These are phyloP conservation scores for Cladosporium sp. DNA, from an alignment of 2,329 filamentous ascomycete genomes.

Conservation along the genomic window DNA sequence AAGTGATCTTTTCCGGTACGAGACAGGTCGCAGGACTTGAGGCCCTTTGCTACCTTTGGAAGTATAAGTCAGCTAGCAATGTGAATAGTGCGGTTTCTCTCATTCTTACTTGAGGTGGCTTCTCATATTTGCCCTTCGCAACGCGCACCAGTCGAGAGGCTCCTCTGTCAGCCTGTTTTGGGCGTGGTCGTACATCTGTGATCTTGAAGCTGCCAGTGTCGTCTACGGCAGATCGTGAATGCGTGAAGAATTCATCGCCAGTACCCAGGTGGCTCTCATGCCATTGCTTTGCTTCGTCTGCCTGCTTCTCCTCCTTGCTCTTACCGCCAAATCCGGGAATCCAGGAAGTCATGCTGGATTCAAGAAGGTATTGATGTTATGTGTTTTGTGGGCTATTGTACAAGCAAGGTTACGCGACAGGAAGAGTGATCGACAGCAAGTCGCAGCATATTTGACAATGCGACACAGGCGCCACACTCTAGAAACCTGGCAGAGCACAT, in stretches of 20 bases:
- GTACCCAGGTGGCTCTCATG: conserved; percentile 12
- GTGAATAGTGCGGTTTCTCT: not conserved
- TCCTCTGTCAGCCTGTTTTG: conserved; percentile 9
- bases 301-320: conserved; percentile 10
- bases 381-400: not conserved
- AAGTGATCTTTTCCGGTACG: conserved; percentile 9
- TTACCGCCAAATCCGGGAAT: conserved; percentile 10
- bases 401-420: not conserved
- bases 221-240: conserved; percentile 7
- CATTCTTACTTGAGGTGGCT: conserved; percentile 7
- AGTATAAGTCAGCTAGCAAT: too few species aligned
- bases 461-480: not conserved
- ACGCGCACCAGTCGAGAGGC: conserved; percentile 1
- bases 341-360: conserved; percentile 6
- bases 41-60: conserved; percentile 9
- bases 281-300: conserved; percentile 12
- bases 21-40: conserved; percentile 10
- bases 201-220: conserved; percentile 11
- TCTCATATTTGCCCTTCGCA: conserved; percentile 11
- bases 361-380: not conserved
- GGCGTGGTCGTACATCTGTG: conserved; percentile 6
- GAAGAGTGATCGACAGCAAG: not conserved
- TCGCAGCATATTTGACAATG: not conserved
- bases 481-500: conserved; percentile 6
- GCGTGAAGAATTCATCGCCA: conserved; percentile 11